Percentiles rank a stretch among this genome's conserved stretches.
These are phyloP conservation scores for Trichopus zeylanicus DNA, from an alignment of 116 monocot genomes.

Conservation along the genomic window DNA sequence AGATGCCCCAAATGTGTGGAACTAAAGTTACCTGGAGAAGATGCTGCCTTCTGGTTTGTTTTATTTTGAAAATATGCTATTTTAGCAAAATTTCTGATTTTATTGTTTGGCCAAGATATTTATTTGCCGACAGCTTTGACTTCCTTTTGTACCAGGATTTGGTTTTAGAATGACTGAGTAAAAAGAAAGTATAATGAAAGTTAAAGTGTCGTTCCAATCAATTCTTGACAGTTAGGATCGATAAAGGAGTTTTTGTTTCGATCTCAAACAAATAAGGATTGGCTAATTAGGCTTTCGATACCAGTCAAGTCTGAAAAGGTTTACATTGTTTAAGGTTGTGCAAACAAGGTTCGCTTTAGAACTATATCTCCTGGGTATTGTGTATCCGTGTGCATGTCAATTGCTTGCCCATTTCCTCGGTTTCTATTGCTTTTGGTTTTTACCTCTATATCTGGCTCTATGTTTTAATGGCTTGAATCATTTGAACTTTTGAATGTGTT, in stretches of 20 bases:
- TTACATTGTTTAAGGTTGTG: not conserved
- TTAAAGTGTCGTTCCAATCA: no score
- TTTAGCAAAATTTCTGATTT: no score
- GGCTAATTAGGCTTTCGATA: not conserved
- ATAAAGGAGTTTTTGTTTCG: no score
- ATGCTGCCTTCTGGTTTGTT: slow-evolving; percentile 85
- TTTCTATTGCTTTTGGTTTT: not conserved
- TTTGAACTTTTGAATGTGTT: not conserved
- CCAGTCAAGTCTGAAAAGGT: not conserved
- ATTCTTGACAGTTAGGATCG: no score
- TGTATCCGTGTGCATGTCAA: not conserved
- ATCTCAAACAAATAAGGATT: not conserved
- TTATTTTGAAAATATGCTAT: no score
- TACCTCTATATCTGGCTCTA: no score
- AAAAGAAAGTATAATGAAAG: no score
- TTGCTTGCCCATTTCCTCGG: not conserved
- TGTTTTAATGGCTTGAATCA: no score
- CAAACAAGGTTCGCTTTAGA: not conserved
- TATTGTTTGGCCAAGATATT: no score
- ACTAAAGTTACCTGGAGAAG: slow-evolving; percentile 67
- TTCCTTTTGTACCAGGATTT: no score
- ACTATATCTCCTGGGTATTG: not conserved
- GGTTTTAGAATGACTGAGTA: no score
- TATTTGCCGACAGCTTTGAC: no score
- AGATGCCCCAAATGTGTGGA: slow-evolving; percentile 92